Percentiles rank a stretch among this genome's conserved stretches.
These are phyloP conservation scores for Quillaja saponaria DNA, from an alignment of 306 rosid species.

Conservation along the genomic window DNA sequence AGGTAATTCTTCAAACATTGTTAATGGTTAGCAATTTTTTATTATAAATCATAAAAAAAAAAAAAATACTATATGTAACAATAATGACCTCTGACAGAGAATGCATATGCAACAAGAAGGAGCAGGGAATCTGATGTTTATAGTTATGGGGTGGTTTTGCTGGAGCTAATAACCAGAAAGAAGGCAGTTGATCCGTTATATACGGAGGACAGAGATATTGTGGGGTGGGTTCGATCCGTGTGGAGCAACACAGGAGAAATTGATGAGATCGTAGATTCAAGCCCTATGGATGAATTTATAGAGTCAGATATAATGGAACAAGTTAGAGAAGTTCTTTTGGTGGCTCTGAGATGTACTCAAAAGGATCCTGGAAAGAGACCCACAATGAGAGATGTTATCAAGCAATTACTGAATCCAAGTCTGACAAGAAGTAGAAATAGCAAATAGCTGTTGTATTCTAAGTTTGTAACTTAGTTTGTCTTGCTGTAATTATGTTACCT, in stretches of 20 bases:
- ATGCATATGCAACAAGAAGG: slow-evolving; percentile 50
- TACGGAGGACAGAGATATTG: slow-evolving; percentile 43
- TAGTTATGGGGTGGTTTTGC: slow-evolving; percentile 76
- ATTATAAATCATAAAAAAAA: neutral
- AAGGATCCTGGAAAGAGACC: slow-evolving; percentile 64
- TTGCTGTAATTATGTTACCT: neutral
- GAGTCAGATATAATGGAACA: slow-evolving; percentile 44
- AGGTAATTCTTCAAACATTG: slow-evolving; percentile 40
- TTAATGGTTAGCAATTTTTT: slow-evolving; percentile 3
- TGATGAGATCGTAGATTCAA: slow-evolving; percentile 51
- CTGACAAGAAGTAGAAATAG: slow-evolving; percentile 24
- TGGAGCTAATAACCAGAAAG: slow-evolving; percentile 73
- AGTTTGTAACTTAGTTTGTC: neutral
- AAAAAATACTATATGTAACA: neutral
- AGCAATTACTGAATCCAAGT: slow-evolving; percentile 41
- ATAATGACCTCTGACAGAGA: slow-evolving; percentile 43
- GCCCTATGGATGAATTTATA: slow-evolving; percentile 45
- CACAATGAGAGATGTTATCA: slow-evolving; percentile 55
- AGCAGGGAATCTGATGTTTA: slow-evolving; percentile 70
- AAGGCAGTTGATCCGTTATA: slow-evolving; percentile 57
- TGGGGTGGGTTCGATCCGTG: slow-evolving; percentile 51
- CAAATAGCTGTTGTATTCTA: neutral
- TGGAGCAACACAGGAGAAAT: slow-evolving; percentile 54
- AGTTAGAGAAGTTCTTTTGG: slow-evolving; percentile 43
- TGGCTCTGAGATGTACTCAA: slow-evolving; percentile 67